Base-by-base conservation (phyloP, 768 basidiomycete genomes). In the Amanita rimosa region DNA sequence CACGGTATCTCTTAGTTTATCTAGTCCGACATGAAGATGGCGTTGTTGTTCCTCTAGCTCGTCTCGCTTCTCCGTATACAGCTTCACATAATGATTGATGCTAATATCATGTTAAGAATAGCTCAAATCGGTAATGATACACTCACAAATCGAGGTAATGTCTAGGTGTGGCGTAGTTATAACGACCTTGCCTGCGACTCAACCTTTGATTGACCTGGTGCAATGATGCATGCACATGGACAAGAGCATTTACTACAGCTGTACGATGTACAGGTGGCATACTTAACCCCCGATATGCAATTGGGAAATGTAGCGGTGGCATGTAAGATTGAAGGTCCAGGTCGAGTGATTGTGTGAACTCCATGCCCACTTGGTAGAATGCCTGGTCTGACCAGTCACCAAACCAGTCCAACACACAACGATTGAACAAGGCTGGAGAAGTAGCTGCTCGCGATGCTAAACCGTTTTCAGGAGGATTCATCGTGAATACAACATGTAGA, bases 331-430 rank as follows among this genome's bases (percentile, higher is more conserved):
- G 73, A 33, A 90, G 64, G 58, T 98, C 96, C 54, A 99, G 76
- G 64, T 98, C 96, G 55, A 99, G 75, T 0, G 87, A 85, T 46
- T 88, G 79, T 1, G 95, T 98, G 65, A 99, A 95, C 65, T 98
- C 96, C 74, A 87, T 81, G 37, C 89, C 96, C 52, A 99, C 96
- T 71, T 98, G 96, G 62, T 87, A 98, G 67, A 98, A 88, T 0
- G 96, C 94, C 61, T 97, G 94, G 57, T 96, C 92, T 13, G 94
- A 92, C 96, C 96, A 99, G 62, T 97, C 94, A 22, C 96, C 96
- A 57, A 98, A 98, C 96, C 96, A 99, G 64, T 99, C 95, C 50
- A 99, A 73, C 6, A 99, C 96, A 63, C 96, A 99, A 69, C 96
- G 85, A 69, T 99, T 99, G 81, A 95, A 95, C 58, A 98, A 70